These are phyloP conservation scores for Phytophthora pini DNA, from an alignment of 352 stramenopile genomes.

Conservation along the genomic window DNA sequence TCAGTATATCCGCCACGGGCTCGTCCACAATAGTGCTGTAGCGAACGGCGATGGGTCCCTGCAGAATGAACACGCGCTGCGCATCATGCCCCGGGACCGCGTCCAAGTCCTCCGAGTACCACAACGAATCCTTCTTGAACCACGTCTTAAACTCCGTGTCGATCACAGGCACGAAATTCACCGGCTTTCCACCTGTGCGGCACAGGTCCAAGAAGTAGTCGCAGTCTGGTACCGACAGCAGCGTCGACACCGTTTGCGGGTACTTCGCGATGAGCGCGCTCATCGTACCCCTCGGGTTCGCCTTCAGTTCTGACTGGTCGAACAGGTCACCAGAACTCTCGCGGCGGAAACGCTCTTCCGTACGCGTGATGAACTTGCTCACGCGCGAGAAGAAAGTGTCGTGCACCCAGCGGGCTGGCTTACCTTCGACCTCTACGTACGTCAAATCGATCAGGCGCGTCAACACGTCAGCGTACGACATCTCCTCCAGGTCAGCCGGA, in stretches of 20 bases:
- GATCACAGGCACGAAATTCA: constrained; percentile 88
- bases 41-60: constrained; percentile 81
- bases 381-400: constrained; percentile 72
- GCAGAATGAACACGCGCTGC: constrained; percentile 86
- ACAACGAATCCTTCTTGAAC: constrained; percentile 93
- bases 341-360: constrained; percentile 63
- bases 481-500: constrained; percentile 76
- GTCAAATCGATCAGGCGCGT: constrained; percentile 80
- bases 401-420: constrained; percentile 79
- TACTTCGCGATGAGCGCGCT: constrained; percentile 61
- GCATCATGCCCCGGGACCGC: constrained; percentile 77
- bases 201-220: constrained; percentile 89
- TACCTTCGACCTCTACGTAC: constrained; percentile 61
- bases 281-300: constrained; percentile 52
- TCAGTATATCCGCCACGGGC: constrained; percentile 81
- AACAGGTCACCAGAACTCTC: constrained; percentile 39
- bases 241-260: constrained; percentile 52
- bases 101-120: constrained; percentile 91
- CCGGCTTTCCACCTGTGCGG: constrained; percentile 82
- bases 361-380: constrained; percentile 72
- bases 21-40: constrained; percentile 82
- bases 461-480: constrained; percentile 87
- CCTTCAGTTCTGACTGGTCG: constrained; percentile 47
- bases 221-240: constrained; percentile 76
- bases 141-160: constrained; percentile 85